Percentiles rank a stretch among this genome's conserved stretches.
Conservation (phyloP, 306 rosid species). For the Cicer chorassanicum region DNA sequence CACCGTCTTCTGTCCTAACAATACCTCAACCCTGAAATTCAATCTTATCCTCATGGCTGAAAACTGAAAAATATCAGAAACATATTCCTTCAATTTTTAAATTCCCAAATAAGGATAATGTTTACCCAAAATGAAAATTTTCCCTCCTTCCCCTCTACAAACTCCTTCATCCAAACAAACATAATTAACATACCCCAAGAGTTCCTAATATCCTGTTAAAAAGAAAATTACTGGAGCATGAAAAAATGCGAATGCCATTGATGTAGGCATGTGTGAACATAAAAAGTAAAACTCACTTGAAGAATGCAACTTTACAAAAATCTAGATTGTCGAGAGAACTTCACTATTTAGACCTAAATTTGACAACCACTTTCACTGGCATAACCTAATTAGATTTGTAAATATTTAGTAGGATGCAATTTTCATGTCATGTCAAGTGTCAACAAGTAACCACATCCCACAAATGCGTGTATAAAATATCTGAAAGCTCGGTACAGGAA, state of each 20-base stretch:
- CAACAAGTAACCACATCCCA: conserved; percentile 22
- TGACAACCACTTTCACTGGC: conserved; percentile 3
- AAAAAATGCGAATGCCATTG: conserved; percentile 8
- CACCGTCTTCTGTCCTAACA: conserved; percentile 4
- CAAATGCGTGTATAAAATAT: conserved; percentile 9
- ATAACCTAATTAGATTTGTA: conserved; percentile 1
- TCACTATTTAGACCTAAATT: background rate
- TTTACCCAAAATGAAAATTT: too few species aligned
- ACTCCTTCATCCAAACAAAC: background rate
- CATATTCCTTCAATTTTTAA: background rate
- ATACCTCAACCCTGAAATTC: background rate
- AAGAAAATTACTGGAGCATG: conserved; percentile 1
- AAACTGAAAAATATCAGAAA: background rate
- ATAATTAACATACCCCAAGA: background rate
- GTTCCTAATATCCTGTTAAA: background rate
- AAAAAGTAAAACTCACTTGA: conserved; percentile 22
- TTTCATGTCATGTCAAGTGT: background rate
- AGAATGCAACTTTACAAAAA: background rate
- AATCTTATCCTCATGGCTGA: background rate
- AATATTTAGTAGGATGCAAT: conserved; percentile 5
- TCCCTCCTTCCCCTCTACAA: too few species aligned
- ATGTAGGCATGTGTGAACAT: conserved; percentile 5
- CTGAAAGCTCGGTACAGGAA: background rate
- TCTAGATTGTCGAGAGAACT: conserved; percentile 6
- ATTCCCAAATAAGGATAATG: too few species aligned